A percentile compares a stretch with the other conserved stretches of the same genome.
Evolutionary conservation across 2,329 filamentous ascomycete genomes (phyloP).

Genomic region (Chrysoporthe cubensis): DNA sequence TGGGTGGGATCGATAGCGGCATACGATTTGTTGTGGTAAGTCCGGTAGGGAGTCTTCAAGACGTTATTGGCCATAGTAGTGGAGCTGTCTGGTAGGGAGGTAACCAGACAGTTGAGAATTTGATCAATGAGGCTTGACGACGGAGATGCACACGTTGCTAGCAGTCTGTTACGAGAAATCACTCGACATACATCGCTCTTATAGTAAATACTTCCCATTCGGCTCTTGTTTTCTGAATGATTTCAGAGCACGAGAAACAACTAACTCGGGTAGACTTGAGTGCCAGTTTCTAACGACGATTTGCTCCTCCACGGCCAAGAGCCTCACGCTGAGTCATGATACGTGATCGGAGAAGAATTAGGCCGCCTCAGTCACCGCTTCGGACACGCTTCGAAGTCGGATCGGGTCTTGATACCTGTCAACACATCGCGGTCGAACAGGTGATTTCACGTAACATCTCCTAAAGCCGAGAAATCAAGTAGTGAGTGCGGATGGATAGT

Average conservation of each 20-base stretch:
- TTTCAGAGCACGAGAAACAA: background rate
- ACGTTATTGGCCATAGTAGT: background rate
- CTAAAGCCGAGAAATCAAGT: background rate
- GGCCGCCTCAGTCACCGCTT: background rate
- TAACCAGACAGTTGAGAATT: background rate
- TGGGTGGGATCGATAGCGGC: constrained; percentile 13
- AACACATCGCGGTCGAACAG: background rate
- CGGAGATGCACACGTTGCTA: background rate
- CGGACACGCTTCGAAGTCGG: background rate
- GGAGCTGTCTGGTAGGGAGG: background rate
- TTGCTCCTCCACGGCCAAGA: background rate
- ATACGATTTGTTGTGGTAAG: constrained; percentile 11
- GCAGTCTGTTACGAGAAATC: background rate
- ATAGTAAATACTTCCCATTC: background rate
- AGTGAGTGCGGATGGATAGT: background rate
- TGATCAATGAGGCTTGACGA: background rate
- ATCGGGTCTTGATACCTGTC: background rate
- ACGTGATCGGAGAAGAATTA: background rate
- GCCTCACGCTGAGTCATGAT: background rate
- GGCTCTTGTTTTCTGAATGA: background rate
- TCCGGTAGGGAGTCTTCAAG: constrained; percentile 9
- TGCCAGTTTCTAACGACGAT: background rate
- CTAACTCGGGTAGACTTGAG: background rate
- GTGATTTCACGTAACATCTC: background rate
- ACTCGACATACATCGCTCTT: background rate